A percentile compares a stretch with the other conserved stretches of the same genome.
phyloP scores from a whole-genome alignment of 1,284 basidiomycete genomes.

The Ganoderma multipileum region DNA sequence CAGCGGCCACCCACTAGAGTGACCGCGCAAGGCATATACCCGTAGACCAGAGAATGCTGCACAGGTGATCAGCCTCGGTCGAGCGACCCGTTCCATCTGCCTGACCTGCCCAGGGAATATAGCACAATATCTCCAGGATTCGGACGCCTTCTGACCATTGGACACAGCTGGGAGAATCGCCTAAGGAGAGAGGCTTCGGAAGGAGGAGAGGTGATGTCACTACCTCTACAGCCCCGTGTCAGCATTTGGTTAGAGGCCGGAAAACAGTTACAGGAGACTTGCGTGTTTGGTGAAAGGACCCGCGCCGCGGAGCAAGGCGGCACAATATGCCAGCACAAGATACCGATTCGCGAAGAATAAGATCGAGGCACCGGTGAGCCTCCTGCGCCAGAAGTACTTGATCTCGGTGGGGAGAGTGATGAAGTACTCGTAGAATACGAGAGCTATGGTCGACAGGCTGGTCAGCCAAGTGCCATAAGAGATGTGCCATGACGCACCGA shows the following conservation, averaged over 20 bases:
- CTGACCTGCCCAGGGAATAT: background rate
- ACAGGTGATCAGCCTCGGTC: background rate
- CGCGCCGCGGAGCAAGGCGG: background rate
- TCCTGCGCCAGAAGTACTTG: background rate
- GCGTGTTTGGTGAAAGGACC: background rate
- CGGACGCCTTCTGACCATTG: background rate
- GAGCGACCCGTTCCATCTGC: background rate
- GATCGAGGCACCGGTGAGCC: background rate
- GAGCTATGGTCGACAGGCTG: background rate
- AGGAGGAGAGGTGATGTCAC: background rate
- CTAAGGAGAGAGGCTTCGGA: background rate
- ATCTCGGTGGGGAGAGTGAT: background rate
- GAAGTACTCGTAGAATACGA: slow-evolving; percentile 5
- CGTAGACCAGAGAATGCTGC: background rate
- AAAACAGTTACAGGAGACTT: background rate
- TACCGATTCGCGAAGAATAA: slow-evolving; percentile 5
- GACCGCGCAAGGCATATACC: background rate
- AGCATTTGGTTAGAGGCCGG: background rate
- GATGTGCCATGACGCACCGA: background rate
- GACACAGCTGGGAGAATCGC: background rate
- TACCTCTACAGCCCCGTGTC: background rate
- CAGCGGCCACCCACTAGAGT: background rate
- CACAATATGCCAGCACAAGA: background rate
- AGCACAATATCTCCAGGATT: background rate
- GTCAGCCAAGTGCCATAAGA: background rate